Evolutionary conservation across 73 alveolate genomes (phyloP).

Genomic region (Paramecium caudatum): DNA sequence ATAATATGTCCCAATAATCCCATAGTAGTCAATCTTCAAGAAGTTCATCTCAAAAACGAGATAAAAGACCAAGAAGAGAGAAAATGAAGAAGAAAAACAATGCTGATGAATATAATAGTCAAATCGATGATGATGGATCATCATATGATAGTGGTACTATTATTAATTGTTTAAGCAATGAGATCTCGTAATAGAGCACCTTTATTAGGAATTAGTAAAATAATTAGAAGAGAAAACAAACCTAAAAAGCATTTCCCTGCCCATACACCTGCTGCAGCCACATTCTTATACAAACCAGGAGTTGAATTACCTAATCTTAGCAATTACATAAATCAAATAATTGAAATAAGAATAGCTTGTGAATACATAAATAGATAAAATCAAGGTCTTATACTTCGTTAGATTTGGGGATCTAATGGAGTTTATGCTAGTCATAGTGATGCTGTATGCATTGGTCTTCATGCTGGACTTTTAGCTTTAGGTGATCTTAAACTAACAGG

Average conservation of each 20-base stretch:
- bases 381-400: conserved; percentile 3
- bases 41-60: conserved; percentile 49
- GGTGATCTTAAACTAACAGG: conserved; percentile 46
- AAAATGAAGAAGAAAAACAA: conserved; percentile 49
- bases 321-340: neutral
- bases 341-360: conserved; percentile 50
- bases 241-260: conserved; percentile 3
- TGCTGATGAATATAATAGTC: conserved; percentile 35
- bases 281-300: conserved; percentile 59
- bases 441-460: conserved; percentile 60
- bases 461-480: conserved; percentile 46
- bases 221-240: conserved; percentile 23
- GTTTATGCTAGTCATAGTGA: conserved; percentile 70
- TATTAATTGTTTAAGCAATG: neutral
- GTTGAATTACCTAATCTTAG: conserved; percentile 50
- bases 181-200: neutral
- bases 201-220: conserved; percentile 3
- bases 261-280: conserved; percentile 35
- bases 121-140: conserved; percentile 41
- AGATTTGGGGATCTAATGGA: conserved; percentile 68
- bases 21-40: conserved; percentile 10
- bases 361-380: conserved; percentile 32
- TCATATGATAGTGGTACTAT: neutral
- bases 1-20: conserved; percentile 13
- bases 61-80: too few relatives aligned